These are phyloP conservation scores for Colletotrichum camelliae DNA, from an alignment of 2,329 filamentous ascomycete genomes.

Conservation along the genomic window DNA sequence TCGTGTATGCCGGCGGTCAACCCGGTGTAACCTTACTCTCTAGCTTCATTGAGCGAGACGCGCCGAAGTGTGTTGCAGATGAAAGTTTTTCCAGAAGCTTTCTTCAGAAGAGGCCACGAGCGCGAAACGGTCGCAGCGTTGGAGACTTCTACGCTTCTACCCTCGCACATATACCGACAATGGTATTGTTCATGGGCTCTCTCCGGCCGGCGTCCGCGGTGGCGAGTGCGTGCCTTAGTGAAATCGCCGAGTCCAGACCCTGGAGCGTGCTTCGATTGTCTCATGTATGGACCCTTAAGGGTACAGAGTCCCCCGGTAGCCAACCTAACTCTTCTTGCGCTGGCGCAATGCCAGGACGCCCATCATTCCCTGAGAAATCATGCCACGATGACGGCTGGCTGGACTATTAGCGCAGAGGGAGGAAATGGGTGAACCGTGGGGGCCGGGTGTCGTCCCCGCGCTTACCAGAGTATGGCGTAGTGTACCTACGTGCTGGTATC, in stretches of 20 bases:
- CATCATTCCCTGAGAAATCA: background rate
- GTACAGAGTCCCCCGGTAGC: background rate
- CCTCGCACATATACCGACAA: background rate
- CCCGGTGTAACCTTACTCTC: background rate
- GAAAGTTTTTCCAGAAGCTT: background rate
- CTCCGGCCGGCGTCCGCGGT: background rate
- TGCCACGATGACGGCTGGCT: background rate
- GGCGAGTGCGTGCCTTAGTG: background rate
- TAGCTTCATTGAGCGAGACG: background rate
- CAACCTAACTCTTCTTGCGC: background rate
- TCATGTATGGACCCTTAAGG: background rate
- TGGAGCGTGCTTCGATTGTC: background rate
- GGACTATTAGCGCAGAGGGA: background rate
- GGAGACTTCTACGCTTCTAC: background rate
- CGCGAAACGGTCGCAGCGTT: background rate
- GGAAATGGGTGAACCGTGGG: background rate
- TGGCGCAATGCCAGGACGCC: background rate
- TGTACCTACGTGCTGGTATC: background rate
- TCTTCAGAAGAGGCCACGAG: background rate
- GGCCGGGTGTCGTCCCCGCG: background rate
- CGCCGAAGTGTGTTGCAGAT: background rate
- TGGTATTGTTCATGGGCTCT: background rate
- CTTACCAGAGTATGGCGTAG: background rate
- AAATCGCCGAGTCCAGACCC: conserved; percentile 5
- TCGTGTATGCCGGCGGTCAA: background rate